Evolutionary conservation across 495 filamentous ascomycete species (phyloP), one percentile per base, ranked within the genome.

Genomic region (Venustampulla echinocandica): DNA sequence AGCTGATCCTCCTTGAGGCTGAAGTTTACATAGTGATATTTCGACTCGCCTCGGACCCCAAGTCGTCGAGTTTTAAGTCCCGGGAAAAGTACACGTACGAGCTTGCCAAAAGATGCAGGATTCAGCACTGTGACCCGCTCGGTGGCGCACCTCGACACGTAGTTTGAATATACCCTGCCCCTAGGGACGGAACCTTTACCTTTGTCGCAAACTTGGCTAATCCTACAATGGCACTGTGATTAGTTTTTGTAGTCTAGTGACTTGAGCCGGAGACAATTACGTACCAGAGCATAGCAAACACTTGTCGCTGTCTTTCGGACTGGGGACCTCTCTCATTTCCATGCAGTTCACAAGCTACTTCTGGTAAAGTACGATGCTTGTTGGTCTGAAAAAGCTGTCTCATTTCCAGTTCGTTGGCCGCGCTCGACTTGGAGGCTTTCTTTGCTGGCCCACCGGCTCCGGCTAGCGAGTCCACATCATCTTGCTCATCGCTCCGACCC

Each of bases 281-380:
- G 52, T 78, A 96, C 92, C 92, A 98, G 47, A 94, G 79, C 86
- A 98, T 94, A 11, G 92, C 92, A 62, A 96, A 96, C 19, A 98
- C 81, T 69, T 98, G 92, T 49, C 95, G 90, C 33, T 89, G 85
- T 61, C 93, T 84, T 62, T 98, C 92, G 5, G 90, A 85, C 61
- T 88, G 87, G 11, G 87, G 84, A 0, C 73, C 73, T 22, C 73
- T 67, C 50, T 78, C 74, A 47, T 78, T 76, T 4, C 72, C 73
- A 53, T 74, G 71, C 17, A 87, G 71, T 60, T 90, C 87, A 23
- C 70, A 70, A 3, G 90, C 92, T 50, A 98, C 87, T 21, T 95
- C 86, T 49, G 83, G 77, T 38, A 98, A 64, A 2, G 68, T 70
- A 20, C 86, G 82, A 33, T 81, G 76, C 52, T 82, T 78, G 57